Evolutionary conservation across 805 yeast genomes (phyloP).

Genomic region (Ogataea dorogensis): DNA sequence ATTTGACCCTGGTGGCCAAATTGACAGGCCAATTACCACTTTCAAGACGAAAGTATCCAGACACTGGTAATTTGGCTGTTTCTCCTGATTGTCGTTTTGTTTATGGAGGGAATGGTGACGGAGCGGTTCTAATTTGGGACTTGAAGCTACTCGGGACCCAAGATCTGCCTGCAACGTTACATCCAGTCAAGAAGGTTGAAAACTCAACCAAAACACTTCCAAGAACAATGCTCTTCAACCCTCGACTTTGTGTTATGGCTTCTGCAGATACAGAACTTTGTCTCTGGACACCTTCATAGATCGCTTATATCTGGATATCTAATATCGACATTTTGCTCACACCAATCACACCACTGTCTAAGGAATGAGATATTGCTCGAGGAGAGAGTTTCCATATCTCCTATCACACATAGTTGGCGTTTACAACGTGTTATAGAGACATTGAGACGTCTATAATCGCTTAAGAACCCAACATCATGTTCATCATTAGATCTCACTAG

Average conservation of each 20-base stretch:
- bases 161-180: constrained; percentile 7
- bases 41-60: constrained; percentile 34
- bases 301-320: constrained; percentile 60
- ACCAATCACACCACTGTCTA: constrained; percentile 66
- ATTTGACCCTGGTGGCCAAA: constrained; percentile 23
- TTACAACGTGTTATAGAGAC: constrained; percentile 93
- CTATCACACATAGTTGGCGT: constrained; percentile 80
- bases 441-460: constrained; percentile 76
- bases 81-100: constrained; percentile 68
- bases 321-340: constrained; percentile 63
- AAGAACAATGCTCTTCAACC: constrained; percentile 56
- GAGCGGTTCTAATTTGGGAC: constrained; percentile 55
- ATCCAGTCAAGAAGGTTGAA: constrained; percentile 21
- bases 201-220: constrained; percentile 37
- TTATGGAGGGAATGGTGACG: constrained; percentile 58
- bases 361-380: constrained; percentile 47
- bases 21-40: constrained; percentile 50
- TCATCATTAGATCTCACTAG: constrained; percentile 77
- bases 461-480: constrained; percentile 75
- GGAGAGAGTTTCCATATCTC: constrained; percentile 74
- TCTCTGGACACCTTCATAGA: constrained; percentile 39
- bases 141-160: constrained; percentile 15
- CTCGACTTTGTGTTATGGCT: constrained; percentile 57
- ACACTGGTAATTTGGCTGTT: constrained; percentile 56
- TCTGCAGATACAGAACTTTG: constrained; percentile 58